Evolutionary conservation across 164 flowering plant species (phyloP).

Genomic region (Buxus sempervirens): DNA sequence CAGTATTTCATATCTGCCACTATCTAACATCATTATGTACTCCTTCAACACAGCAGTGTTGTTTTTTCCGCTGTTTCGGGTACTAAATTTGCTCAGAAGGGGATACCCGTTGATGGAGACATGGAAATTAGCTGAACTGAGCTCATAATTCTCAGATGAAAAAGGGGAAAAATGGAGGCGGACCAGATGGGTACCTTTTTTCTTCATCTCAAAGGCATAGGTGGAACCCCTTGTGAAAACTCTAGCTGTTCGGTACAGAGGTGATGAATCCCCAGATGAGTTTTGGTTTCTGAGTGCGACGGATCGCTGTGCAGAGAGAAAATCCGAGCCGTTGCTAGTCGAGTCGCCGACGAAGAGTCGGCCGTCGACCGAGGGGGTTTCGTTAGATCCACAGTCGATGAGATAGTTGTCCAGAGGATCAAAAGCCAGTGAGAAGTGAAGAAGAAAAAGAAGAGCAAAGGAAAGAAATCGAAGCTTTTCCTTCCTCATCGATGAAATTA

Average conservation of each 20-base stretch:
- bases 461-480: slow-evolving; percentile 6
- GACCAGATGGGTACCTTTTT: slow-evolving; percentile 16
- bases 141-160: slow-evolving; percentile 10
- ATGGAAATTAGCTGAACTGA: slow-evolving; percentile 13
- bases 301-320: slow-evolving; percentile 2
- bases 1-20: slow-evolving; percentile 29
- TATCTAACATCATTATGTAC: slow-evolving; percentile 39
- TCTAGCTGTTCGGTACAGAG: slow-evolving; percentile 20
- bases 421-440: slow-evolving; percentile 18
- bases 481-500: slow-evolving; percentile 3
- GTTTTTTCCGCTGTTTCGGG: no score
- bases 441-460: slow-evolving; percentile 2
- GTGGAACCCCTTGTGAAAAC: slow-evolving; percentile 10
- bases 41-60: slow-evolving; percentile 39
- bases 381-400: slow-evolving; percentile 33
- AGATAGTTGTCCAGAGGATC: slow-evolving; percentile 37
- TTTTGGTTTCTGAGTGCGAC: slow-evolving; percentile 3
- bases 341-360: slow-evolving; percentile 21
- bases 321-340: background rate
- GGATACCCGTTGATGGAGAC: slow-evolving; percentile 15
- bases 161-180: slow-evolving; percentile 28
- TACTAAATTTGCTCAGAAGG: slow-evolving; percentile 15
- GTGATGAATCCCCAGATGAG: slow-evolving; percentile 9
- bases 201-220: slow-evolving; percentile 12
- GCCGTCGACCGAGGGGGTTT: slow-evolving; percentile 14